Evolutionary conservation across 495 filamentous ascomycete genomes (phyloP).

Genomic region (Sphaerosporella brunnea): DNA sequence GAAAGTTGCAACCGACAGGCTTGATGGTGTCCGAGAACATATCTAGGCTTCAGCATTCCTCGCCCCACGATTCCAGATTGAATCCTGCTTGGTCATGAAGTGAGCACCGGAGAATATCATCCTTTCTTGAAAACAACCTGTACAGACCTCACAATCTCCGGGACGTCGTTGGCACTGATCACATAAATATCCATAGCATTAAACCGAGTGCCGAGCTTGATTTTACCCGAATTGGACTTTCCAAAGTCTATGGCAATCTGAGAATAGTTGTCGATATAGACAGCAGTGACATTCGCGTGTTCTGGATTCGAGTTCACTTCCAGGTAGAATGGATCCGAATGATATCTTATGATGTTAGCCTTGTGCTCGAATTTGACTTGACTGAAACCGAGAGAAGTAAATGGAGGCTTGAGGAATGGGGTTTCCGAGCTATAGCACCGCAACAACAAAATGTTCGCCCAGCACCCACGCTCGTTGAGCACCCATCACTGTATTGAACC

Average conservation of each 20-base stretch:
- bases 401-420: too few species aligned
- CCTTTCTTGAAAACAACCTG: too few species aligned
- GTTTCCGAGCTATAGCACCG: too few species aligned
- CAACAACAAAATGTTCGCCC: too few species aligned
- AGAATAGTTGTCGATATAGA: slow-evolving; percentile 24
- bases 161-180: slow-evolving; percentile 12
- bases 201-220: slow-evolving; percentile 18
- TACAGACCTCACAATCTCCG: slow-evolving; percentile 8
- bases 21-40: slow-evolving; percentile 24
- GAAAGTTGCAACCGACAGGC: too few species aligned
- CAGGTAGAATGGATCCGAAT: slow-evolving; percentile 22
- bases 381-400: too few species aligned
- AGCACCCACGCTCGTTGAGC: too few species aligned
- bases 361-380: too few species aligned
- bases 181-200: slow-evolving; percentile 11
- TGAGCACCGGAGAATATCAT: too few species aligned
- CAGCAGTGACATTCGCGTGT: slow-evolving; percentile 8
- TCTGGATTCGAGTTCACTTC: slow-evolving; percentile 13
- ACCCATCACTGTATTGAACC: too few species aligned
- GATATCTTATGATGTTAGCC: too few species aligned
- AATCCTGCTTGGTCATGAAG: too few species aligned
- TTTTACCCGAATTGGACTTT: slow-evolving; percentile 7
- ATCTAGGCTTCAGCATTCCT: slow-evolving; percentile 19
- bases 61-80: slow-evolving; percentile 17
- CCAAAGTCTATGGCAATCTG: slow-evolving; percentile 21